Evolutionary conservation across 1,139 yeast genomes (phyloP).

Genomic region (Kluyveromyces sp.): DNA sequence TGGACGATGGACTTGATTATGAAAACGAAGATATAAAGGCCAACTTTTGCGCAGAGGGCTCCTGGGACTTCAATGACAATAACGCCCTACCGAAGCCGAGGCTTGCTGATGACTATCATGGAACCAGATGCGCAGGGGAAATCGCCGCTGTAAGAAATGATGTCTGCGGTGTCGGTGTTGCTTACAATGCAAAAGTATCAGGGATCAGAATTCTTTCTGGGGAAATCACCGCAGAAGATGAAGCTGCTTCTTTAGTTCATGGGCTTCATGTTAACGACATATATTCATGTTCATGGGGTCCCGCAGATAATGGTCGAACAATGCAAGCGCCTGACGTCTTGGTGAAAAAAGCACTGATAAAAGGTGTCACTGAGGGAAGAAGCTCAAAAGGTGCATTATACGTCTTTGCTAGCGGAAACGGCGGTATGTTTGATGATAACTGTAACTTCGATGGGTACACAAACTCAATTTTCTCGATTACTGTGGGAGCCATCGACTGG

Average conservation of each 20-base stretch:
- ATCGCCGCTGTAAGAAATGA: slow-evolving; percentile 80
- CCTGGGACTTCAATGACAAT: slow-evolving; percentile 87
- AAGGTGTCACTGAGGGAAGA: slow-evolving; percentile 84
- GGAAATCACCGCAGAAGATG: slow-evolving; percentile 73
- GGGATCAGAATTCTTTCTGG: slow-evolving; percentile 89
- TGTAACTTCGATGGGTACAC: slow-evolving; percentile 98
- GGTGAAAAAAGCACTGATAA: slow-evolving; percentile 73
- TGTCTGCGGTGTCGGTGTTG: slow-evolving; percentile 92
- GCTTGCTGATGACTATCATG: slow-evolving; percentile 82
- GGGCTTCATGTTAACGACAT: slow-evolving; percentile 80
- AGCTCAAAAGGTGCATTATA: slow-evolving; percentile 75
- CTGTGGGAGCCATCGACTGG: slow-evolving; percentile 90
- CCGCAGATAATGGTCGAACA: slow-evolving; percentile 84
- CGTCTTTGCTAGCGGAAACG: slow-evolving; percentile 96
- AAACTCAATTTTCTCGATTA: slow-evolving; percentile 87
- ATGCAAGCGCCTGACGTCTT: slow-evolving; percentile 77
- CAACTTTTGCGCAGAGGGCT: slow-evolving; percentile 70
- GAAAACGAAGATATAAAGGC: slow-evolving; percentile 64
- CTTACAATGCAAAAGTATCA: slow-evolving; percentile 76
- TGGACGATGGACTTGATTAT: slow-evolving; percentile 92
- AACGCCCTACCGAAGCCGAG: slow-evolving; percentile 71
- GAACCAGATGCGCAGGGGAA: slow-evolving; percentile 98
- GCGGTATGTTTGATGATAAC: slow-evolving; percentile 74
- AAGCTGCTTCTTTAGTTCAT: slow-evolving; percentile 80
- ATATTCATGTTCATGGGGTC: slow-evolving; percentile 99